These are phyloP conservation scores for Talaromyces borbonicus DNA, from an alignment of 495 filamentous ascomycete genomes.

Conservation along the genomic window DNA sequence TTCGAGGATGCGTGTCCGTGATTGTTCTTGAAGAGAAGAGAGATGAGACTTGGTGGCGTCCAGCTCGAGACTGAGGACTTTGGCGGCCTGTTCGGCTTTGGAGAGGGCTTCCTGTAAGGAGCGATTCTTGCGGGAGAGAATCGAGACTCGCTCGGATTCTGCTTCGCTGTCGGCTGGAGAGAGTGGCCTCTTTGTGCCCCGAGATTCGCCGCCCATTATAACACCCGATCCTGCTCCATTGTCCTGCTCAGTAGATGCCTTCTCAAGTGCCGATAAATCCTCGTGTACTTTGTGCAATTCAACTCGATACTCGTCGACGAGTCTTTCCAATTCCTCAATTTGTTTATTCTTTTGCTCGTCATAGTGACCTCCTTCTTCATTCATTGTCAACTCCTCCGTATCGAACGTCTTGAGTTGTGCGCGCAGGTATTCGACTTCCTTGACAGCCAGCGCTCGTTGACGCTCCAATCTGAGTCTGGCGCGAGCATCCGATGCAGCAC, in stretches of 20 bases:
- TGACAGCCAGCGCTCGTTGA: constrained; percentile 72
- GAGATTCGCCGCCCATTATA: constrained; percentile 17
- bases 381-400: constrained; percentile 76
- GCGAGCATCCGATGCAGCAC: constrained; percentile 38
- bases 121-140: constrained; percentile 73
- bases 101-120: constrained; percentile 69
- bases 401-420: constrained; percentile 89
- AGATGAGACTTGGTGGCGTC: constrained; percentile 62
- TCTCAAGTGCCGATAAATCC: constrained; percentile 57
- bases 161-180: constrained; percentile 57
- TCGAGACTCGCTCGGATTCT: constrained; percentile 68
- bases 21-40: constrained; percentile 56
- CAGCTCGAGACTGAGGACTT: constrained; percentile 64
- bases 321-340: constrained; percentile 69
- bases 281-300: constrained; percentile 67
- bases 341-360: constrained; percentile 68
- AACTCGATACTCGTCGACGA: constrained; percentile 80
- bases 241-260: constrained; percentile 22
- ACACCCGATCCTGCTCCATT: constrained; percentile 11
- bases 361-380: constrained; percentile 53
- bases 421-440: constrained; percentile 88
- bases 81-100: constrained; percentile 52
- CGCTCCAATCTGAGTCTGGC: constrained; percentile 68
- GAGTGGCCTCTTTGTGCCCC: constrained; percentile 31
- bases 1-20: constrained; percentile 75